phyloP scores from a whole-genome alignment of 2,329 filamentous ascomycete genomes.

The Microcyclospora tardicrescens region DNA sequence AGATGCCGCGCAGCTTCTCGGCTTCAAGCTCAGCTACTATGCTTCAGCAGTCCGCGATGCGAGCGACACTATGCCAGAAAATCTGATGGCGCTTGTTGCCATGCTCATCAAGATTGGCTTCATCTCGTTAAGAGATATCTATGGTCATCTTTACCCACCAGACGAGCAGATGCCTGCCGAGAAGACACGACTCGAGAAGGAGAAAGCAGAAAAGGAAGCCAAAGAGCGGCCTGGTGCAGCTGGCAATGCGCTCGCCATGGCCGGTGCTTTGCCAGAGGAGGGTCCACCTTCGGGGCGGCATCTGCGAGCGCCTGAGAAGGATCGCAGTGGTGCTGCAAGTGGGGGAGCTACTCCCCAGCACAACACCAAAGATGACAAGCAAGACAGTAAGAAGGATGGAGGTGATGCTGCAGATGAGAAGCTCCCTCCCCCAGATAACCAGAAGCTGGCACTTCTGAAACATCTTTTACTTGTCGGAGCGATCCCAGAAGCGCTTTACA shows the following conservation, averaged over 20 bases:
- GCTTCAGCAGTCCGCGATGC: slow-evolving; percentile 64
- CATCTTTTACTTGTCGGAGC: slow-evolving; percentile 84
- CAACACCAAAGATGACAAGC: slow-evolving; percentile 28
- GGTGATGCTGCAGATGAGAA: slow-evolving; percentile 35
- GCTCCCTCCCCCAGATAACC: slow-evolving; percentile 65
- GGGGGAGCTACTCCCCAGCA: slow-evolving; percentile 28
- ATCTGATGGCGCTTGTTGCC: slow-evolving; percentile 81
- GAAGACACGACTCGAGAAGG: slow-evolving; percentile 55
- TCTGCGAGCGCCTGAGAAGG: slow-evolving; percentile 34
- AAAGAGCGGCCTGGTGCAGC: slow-evolving; percentile 54
- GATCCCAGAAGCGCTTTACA: slow-evolving; percentile 81
- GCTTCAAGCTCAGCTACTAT: slow-evolving; percentile 95
- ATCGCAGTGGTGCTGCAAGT: slow-evolving; percentile 23
- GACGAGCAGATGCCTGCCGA: slow-evolving; percentile 73
- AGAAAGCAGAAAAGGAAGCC: slow-evolving; percentile 66
- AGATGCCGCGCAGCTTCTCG: slow-evolving; percentile 84
- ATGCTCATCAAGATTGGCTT: slow-evolving; percentile 95
- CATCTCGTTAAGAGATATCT: slow-evolving; percentile 80
- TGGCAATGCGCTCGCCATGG: slow-evolving; percentile 74
- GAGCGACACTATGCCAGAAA: slow-evolving; percentile 71
- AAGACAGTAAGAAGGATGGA: slow-evolving; percentile 13
- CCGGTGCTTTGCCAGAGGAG: slow-evolving; percentile 78
- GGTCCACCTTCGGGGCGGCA: slow-evolving; percentile 41
- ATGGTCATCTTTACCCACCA: slow-evolving; percentile 76
- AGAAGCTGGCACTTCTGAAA: slow-evolving; percentile 74